Percentiles rank a stretch among this genome's conserved stretches.
phyloP scores from a whole-genome alignment of 2,329 filamentous ascomycete species.

The Verticillium longisporum region DNA sequence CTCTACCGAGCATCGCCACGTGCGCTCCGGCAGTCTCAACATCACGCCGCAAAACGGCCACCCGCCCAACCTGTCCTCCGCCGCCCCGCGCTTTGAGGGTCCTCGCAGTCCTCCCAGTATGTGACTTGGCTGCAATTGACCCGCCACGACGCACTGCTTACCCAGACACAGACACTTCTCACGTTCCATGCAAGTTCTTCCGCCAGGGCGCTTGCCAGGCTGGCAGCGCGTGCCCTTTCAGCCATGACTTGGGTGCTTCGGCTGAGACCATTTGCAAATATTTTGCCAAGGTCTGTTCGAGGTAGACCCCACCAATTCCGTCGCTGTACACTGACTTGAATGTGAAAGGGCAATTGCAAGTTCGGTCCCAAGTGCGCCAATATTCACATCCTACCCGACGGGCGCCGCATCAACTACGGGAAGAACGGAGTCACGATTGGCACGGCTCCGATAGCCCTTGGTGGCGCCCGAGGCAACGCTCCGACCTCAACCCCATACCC shows the following conservation, averaged over 20 bases:
- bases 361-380: constrained; percentile 97
- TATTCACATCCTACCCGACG: constrained; percentile 90
- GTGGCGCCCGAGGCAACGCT: constrained; percentile 61
- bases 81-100: constrained; percentile 44
- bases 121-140: not conserved
- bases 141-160: constrained; percentile 1
- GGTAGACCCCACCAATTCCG: constrained; percentile 6
- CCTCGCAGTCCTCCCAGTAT: constrained; percentile 57
- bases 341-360: constrained; percentile 84
- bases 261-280: constrained; percentile 95
- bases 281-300: constrained; percentile 77
- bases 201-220: constrained; percentile 94
- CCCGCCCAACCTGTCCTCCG: constrained; percentile 22
- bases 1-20: constrained; percentile 43
- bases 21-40: constrained; percentile 51
- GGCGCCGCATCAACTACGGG: constrained; percentile 79
- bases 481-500: constrained; percentile 43
- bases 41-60: constrained; percentile 29
- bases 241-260: constrained; percentile 80
- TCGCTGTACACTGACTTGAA: constrained; percentile 6
- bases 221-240: constrained; percentile 91
- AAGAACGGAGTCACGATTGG: constrained; percentile 62
- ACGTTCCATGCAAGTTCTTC: constrained; percentile 99
- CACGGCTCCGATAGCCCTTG: constrained; percentile 51
- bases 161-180: constrained; percentile 67